A percentile compares a stretch with the other conserved stretches of the same genome.
These are phyloP conservation scores for Polytrichum formosum DNA, from an alignment of 225 moss, liverwort and hornwort genomes.

Conservation along the genomic window DNA sequence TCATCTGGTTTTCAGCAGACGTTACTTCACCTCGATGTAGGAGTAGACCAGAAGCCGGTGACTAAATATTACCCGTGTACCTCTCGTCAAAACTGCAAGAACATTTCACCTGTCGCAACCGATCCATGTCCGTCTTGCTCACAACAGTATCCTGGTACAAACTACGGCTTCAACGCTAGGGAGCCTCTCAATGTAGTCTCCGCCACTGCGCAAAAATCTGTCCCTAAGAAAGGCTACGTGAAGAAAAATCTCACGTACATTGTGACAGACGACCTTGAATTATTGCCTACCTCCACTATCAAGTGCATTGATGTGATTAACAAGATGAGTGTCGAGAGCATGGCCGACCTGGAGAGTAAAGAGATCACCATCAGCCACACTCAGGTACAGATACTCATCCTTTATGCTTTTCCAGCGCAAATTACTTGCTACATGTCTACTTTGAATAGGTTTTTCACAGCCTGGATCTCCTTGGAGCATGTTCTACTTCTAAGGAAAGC, in stretches of 20 bases:
- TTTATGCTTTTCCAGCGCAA: background rate
- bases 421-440: background rate
- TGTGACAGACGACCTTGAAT: constrained; percentile 33
- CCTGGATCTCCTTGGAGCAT: background rate
- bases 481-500: no score
- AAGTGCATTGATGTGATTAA: constrained; percentile 35
- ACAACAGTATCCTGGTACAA: background rate
- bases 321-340: constrained; percentile 33
- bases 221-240: constrained; percentile 13
- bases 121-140: background rate
- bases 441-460: background rate
- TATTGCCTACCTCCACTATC: constrained; percentile 31
- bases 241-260: constrained; percentile 30
- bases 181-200: no score
- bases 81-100: background rate
- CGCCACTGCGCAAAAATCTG: no score
- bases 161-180: background rate
- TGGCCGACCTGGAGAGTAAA: constrained; percentile 34
- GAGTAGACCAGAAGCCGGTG: no score
- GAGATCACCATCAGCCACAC: constrained; percentile 8
- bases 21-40: background rate
- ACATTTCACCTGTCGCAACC: background rate
- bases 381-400: background rate
- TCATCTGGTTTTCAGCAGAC: constrained; percentile 6
- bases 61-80: no score